Percentiles rank a stretch among this genome's conserved stretches.
These are phyloP conservation scores for Hibiscus trionum DNA, from an alignment of 345 rosid species.

Conservation along the genomic window DNA sequence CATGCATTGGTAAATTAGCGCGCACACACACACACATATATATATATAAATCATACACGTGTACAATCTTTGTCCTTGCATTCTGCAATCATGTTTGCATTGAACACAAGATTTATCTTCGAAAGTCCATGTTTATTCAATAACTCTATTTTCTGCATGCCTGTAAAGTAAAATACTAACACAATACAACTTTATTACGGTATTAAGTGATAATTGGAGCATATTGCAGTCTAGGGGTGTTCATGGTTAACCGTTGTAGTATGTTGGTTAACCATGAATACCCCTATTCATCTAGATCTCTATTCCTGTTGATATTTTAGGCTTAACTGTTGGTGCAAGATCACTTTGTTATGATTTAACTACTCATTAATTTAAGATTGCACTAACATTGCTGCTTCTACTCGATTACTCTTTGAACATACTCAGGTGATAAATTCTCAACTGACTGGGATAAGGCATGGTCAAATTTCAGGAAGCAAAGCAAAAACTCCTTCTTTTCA, in stretches of 20 bases:
- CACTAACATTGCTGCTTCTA: neutral
- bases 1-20: neutral
- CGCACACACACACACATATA: neutral
- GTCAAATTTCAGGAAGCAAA: conserved; percentile 71
- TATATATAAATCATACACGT: neutral
- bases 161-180: neutral
- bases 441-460: conserved; percentile 95
- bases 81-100: neutral
- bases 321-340: neutral
- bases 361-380: neutral
- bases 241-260: no score
- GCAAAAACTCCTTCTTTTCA: conserved; percentile 62
- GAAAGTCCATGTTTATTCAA: no score
- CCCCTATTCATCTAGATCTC: no score
- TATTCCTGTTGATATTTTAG: neutral
- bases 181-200: neutral
- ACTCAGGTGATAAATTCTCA: conserved; percentile 58
- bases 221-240: neutral
- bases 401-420: neutral
- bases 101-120: neutral
- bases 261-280: no score
- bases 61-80: neutral
- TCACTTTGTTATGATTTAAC: neutral
- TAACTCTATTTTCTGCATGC: neutral
- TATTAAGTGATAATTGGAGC: neutral